Conservation (phyloP, 148 eudicot genomes). For the Rhododendron vialii region DNA sequence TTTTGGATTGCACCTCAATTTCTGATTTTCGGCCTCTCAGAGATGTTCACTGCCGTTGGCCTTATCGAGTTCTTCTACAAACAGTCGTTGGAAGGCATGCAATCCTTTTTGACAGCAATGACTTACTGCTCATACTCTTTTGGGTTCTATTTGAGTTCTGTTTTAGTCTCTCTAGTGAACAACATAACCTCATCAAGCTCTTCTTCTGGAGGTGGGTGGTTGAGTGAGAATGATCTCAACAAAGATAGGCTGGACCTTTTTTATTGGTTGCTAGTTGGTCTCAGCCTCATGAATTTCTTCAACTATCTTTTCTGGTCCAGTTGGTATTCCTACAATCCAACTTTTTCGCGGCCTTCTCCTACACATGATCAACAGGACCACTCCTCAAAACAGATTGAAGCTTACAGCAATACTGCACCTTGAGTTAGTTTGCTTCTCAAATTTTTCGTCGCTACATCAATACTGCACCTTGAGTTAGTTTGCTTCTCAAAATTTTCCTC, state of each 20-base stretch:
- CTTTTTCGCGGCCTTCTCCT: conserved; percentile 12
- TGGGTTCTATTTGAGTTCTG: conserved; percentile 85
- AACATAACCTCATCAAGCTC: conserved; percentile 35
- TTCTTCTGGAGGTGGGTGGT: conserved; percentile 51
- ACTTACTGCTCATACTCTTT: conserved; percentile 93
- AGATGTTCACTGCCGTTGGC: conserved; percentile 94
- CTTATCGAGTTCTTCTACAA: conserved; percentile 88
- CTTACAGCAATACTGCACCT: not conserved
- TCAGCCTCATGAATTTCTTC: conserved; percentile 71
- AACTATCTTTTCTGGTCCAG: conserved; percentile 76
- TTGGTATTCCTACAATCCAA: conserved; percentile 71
- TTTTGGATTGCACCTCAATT: conserved; percentile 89
- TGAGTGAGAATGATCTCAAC: conserved; percentile 72
- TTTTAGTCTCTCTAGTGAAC: conserved; percentile 66
- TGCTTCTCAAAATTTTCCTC: not conserved
- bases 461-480: not conserved
- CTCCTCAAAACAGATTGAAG: conserved; percentile 11
- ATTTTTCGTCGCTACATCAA: not conserved
- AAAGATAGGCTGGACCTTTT: conserved; percentile 72
- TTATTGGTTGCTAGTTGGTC: conserved; percentile 77
- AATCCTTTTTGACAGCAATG: conserved; percentile 71
- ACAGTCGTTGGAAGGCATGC: conserved; percentile 77
- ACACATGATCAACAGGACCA: not conserved
- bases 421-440: not conserved
- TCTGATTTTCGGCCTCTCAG: conserved; percentile 75